phyloP scores from a whole-genome alignment of 1,284 basidiomycete genomes.

The Tilletia caries region DNA sequence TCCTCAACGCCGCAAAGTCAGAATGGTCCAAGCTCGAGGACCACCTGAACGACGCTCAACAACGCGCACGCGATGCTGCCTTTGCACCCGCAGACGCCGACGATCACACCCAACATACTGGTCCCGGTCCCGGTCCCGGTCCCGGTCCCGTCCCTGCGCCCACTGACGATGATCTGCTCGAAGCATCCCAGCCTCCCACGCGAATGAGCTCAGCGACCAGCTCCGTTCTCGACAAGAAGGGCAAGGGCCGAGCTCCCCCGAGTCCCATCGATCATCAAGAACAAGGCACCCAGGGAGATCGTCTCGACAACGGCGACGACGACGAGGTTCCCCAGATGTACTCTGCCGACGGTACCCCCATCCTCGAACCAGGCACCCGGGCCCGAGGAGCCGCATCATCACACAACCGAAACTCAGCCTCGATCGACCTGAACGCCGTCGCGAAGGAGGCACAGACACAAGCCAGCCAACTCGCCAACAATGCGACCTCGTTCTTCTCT shows the following conservation, averaged over 20 bases:
- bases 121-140: background rate
- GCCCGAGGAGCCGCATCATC: no score
- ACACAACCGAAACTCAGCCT: background rate
- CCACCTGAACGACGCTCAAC: slow-evolving; percentile 38
- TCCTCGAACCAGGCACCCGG: background rate
- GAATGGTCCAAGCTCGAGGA: slow-evolving; percentile 39
- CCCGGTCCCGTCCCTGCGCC: background rate
- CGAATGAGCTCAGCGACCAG: background rate
- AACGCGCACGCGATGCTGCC: slow-evolving; percentile 31
- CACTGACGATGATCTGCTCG: background rate
- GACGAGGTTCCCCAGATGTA: background rate
- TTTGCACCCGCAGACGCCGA: slow-evolving; percentile 16
- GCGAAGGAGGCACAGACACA: slow-evolving; percentile 6
- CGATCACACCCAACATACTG: background rate
- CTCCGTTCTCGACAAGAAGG: background rate
- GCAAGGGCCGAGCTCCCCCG: no score
- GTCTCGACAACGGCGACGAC: background rate
- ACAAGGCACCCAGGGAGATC: background rate
- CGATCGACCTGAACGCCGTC: slow-evolving; percentile 8
- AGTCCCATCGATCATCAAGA: background rate
- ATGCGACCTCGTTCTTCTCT: slow-evolving; percentile 27
- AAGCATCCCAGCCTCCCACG: background rate
- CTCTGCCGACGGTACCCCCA: slow-evolving; percentile 4
- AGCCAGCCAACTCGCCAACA: background rate
- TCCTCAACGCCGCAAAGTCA: slow-evolving; percentile 35